Evolutionary conservation across 2,329 filamentous ascomycete species (phyloP), one percentile per base, ranked within the genome.

Genomic region (Colletotrichum somersetense): DNA sequence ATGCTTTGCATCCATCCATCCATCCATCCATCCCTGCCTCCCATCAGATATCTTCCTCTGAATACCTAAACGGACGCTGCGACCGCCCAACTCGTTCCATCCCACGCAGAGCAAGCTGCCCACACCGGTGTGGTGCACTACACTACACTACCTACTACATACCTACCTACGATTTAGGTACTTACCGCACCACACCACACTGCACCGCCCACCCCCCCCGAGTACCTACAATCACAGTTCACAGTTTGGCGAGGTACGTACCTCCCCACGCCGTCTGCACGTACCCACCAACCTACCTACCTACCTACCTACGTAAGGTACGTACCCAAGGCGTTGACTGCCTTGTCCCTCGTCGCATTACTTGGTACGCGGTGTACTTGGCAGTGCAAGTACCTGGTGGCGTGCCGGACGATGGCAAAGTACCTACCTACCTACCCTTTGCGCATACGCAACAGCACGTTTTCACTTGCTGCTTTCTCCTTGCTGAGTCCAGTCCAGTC

Each of bases 361-460:
- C 26, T 26, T 26, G 26, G 26, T 26, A 26, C 26, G 26, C 26
- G 11, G 38, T 40, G 40, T 4, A 46, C 44, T 46, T 46, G 44
- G 44, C n/a, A 20, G 44, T 40, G 50, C 20, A 69, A 69, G 69
- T 63, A 69, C n/a, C 46, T 23, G 46, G 53, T 64, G 65, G 65
- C 66, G 69, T 46, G 30, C 59, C 44, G 38, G 65, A 53, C 46
- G 46, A 69, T 72, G 59, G 69, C 69, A 69, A 64, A 64, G 65
- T 63, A 72, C 65, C 53, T 26, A 26, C 26, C 26, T 26, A 26
- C 26, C 26, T 26, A 26, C 26, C 26, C 26, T 55, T 72, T 59
- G 57, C 61, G 48, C 53, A 72, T 68, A 46, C 57, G 44, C 69
- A 33, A 46, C 62, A 35, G 57, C 61, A 59, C 33, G 52, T 26